phyloP scores from a whole-genome alignment of 441 rosid species.

The Brassica balearica region DNA sequence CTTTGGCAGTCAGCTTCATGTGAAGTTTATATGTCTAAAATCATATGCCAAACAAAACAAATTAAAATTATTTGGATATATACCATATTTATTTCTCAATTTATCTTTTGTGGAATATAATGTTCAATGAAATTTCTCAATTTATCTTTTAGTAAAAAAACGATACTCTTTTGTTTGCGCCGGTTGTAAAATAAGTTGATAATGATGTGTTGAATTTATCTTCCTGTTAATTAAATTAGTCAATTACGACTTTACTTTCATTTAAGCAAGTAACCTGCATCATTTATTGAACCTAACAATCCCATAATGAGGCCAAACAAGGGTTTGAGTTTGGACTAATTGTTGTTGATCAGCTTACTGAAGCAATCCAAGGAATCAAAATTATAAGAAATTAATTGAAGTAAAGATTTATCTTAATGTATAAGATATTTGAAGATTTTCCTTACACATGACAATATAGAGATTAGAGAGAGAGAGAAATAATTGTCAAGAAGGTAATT shows the following conservation, averaged over 20 bases:
- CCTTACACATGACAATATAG: constrained; percentile 18
- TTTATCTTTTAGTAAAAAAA: too few species aligned
- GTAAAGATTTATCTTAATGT: constrained; percentile 3
- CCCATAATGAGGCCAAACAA: constrained; percentile 31
- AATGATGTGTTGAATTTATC: constrained; percentile 25
- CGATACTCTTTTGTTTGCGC: background rate
- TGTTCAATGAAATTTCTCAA: background rate
- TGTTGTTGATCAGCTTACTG: constrained; percentile 31
- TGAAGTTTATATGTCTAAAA: constrained; percentile 17
- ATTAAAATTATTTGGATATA: background rate
- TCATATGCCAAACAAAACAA: constrained; percentile 11
- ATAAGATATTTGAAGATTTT: constrained; percentile 19
- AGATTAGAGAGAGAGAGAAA: constrained; percentile 6
- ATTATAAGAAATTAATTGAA: constrained; percentile 19
- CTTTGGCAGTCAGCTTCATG: background rate
- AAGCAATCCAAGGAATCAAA: constrained; percentile 33
- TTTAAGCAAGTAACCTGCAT: constrained; percentile 42
- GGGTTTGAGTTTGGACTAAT: constrained; percentile 25
- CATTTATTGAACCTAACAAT: constrained; percentile 35
- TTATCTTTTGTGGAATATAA: background rate
- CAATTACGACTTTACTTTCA: constrained; percentile 36
- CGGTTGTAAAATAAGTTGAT: constrained; percentile 7
- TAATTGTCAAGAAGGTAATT: constrained; percentile 49
- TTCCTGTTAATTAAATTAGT: constrained; percentile 22
- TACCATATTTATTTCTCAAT: background rate